Evolutionary conservation across 768 basidiomycete species (phyloP).

Genomic region (Lactarius vividus): DNA sequence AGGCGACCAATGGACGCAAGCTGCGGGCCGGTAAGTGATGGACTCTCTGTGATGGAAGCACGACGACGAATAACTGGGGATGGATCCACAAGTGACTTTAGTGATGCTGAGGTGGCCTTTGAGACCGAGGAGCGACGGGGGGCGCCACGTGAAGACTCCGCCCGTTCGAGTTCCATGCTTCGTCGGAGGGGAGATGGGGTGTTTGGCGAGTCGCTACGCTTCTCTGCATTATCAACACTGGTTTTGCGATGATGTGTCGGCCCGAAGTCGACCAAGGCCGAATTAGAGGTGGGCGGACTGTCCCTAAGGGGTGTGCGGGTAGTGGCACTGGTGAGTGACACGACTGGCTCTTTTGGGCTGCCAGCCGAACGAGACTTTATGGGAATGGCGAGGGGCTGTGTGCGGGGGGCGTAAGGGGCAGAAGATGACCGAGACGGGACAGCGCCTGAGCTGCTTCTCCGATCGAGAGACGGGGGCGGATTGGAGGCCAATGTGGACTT

Average conservation of each 20-base stretch:
- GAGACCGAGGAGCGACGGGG: constrained; percentile 48
- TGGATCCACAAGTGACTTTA: constrained; percentile 36
- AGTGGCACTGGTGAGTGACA: constrained; percentile 40
- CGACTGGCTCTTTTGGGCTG: constrained; percentile 50
- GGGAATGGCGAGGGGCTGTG: constrained; percentile 35
- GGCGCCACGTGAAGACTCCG: constrained; percentile 46
- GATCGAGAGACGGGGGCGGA: constrained; percentile 30
- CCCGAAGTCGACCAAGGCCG: constrained; percentile 46
- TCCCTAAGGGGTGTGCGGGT: constrained; percentile 42
- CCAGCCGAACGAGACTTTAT: constrained; percentile 50
- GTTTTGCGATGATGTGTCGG: constrained; percentile 49
- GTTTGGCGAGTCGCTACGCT: constrained; percentile 52
- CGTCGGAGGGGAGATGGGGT: constrained; percentile 61
- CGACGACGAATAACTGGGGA: constrained; percentile 27
- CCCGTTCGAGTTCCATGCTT: constrained; percentile 52
- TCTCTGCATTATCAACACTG: constrained; percentile 43
- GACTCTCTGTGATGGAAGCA: constrained; percentile 26
- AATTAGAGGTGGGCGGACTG: constrained; percentile 46
- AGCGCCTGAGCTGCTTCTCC: constrained; percentile 28
- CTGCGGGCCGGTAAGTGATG: constrained; percentile 4
- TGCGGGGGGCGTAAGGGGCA: constrained; percentile 25
- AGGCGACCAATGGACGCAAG: constrained; percentile 14
- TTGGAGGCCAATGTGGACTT: constrained; percentile 24
- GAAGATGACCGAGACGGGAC: constrained; percentile 27
- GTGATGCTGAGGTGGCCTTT: constrained; percentile 34